These are phyloP conservation scores for Fusarium lyarnte DNA, from an alignment of 2,329 filamentous ascomycete species.

Conservation along the genomic window DNA sequence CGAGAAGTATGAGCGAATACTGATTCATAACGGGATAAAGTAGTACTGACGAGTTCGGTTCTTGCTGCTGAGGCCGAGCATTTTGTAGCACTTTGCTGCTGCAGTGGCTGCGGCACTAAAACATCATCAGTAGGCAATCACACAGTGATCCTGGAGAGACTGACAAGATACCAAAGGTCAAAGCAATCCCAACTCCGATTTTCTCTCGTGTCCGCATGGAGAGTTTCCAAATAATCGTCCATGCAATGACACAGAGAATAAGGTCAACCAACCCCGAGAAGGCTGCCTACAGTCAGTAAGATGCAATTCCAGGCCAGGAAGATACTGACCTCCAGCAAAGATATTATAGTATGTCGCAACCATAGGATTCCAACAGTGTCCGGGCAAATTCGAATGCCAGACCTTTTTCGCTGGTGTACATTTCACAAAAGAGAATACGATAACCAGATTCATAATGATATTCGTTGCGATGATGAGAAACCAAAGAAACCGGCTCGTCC, in stretches of 20 bases:
- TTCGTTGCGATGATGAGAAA: background rate
- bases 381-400: background rate
- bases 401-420: background rate
- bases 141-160: accelerated
- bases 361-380: background rate
- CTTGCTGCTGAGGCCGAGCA: background rate
- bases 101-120: background rate
- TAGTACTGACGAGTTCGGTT: background rate
- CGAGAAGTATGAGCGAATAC: background rate
- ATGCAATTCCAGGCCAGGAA: accelerated
- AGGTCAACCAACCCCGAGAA: background rate
- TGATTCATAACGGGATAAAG: accelerated
- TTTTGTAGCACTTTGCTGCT: background rate
- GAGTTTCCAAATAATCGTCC: conserved; percentile 2
- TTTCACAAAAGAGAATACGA: background rate
- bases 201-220: conserved; percentile 1
- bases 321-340: background rate
- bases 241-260: background rate
- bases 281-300: accelerated
- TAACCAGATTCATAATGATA: background rate
- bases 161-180: conserved; percentile 5
- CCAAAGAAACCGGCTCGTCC: conserved; percentile 1
- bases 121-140: accelerated
- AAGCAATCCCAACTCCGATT: background rate
- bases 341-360: conserved; percentile 10